Evolutionary conservation across 768 basidiomycete genomes (phyloP).

Genomic region (Postia placenta): DNA sequence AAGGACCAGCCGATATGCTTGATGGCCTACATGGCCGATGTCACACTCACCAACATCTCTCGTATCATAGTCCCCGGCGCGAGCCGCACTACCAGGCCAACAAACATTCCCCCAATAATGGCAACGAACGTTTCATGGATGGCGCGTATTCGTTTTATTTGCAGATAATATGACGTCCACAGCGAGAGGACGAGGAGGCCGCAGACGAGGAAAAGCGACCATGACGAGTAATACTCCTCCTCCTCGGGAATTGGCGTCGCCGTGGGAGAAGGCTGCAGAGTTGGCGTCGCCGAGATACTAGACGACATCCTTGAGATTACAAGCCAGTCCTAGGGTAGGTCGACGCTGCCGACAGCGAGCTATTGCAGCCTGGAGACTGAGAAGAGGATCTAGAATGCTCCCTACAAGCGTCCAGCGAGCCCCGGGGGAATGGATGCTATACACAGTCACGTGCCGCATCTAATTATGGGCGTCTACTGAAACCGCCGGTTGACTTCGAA

Average conservation of each 20-base stretch:
- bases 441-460: no score
- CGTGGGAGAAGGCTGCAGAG: conserved; percentile 10
- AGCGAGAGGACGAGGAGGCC: conserved; percentile 89
- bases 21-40: no score
- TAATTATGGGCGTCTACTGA: no score
- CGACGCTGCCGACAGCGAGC: no score
- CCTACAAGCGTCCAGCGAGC: no score
- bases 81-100: conserved; percentile 85
- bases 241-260: conserved; percentile 43
- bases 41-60: conserved; percentile 88
- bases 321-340: neutral
- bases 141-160: conserved; percentile 92
- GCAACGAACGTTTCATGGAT: conserved; percentile 96
- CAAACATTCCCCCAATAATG: conserved; percentile 93
- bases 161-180: conserved; percentile 95
- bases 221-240: conserved; percentile 88
- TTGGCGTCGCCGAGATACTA: conserved; percentile 7
- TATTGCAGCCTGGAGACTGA: no score
- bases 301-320: conserved; percentile 8
- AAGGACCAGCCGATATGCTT: no score
- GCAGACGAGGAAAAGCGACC: conserved; percentile 92
- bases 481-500: no score
- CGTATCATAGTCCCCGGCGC: conserved; percentile 92
- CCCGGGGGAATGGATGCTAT: no score
- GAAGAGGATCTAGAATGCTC: no score